These are phyloP conservation scores for Euphrasia confusa DNA, from an alignment of 257 asterid genomes.

Conservation along the genomic window DNA sequence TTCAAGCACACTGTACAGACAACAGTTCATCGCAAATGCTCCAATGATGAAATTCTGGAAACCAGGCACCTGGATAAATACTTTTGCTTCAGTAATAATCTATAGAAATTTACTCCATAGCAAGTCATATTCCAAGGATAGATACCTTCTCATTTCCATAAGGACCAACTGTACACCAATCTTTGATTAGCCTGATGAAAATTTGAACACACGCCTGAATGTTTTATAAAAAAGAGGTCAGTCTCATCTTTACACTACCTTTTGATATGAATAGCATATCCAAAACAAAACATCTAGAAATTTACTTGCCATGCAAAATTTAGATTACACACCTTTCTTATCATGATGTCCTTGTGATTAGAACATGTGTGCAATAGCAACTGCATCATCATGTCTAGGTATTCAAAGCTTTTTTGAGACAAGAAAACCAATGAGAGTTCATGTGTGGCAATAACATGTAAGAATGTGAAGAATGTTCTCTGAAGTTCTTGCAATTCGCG, in stretches of 20 bases:
- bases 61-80: slow-evolving; percentile 78
- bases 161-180: slow-evolving; percentile 63
- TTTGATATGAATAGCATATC: slow-evolving; percentile 10
- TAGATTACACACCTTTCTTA: slow-evolving; percentile 56
- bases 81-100: slow-evolving; percentile 23
- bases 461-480: slow-evolving; percentile 63
- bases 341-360: slow-evolving; percentile 70
- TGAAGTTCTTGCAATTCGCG: slow-evolving; percentile 95
- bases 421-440: slow-evolving; percentile 75
- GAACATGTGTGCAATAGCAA: slow-evolving; percentile 59
- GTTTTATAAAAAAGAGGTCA: neutral
- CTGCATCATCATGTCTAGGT: slow-evolving; percentile 78
- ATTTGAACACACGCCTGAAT: slow-evolving; percentile 87
- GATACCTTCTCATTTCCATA: slow-evolving; percentile 71
- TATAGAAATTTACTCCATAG: slow-evolving; percentile 10
- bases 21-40: slow-evolving; percentile 75
- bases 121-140: slow-evolving; percentile 3
- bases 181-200: slow-evolving; percentile 78
- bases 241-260: slow-evolving; percentile 8
- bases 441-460: slow-evolving; percentile 72
- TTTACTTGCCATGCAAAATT: slow-evolving; percentile 3
- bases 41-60: slow-evolving; percentile 70
- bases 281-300: slow-evolving; percentile 3
- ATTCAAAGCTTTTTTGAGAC: slow-evolving; percentile 48
- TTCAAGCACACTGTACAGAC: slow-evolving; percentile 89